Evolutionary conservation across 176 grass and related monocot genomes (phyloP), one percentile per base, ranked within the genome.

Genomic region (Typha latifolia): DNA sequence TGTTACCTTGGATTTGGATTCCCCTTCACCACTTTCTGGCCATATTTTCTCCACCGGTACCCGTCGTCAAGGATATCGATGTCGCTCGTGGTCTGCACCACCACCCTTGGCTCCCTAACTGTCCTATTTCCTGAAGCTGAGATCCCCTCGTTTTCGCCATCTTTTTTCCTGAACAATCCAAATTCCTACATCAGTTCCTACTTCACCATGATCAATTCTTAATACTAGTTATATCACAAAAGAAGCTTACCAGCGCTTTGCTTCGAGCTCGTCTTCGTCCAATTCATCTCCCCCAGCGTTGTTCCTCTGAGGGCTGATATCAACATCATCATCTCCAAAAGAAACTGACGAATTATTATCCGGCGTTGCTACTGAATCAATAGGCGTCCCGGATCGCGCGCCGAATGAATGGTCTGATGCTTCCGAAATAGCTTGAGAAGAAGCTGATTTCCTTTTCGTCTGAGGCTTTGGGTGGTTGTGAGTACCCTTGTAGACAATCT

Each of bases 1-100:
- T 15, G 70, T 81, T 47, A 81, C 81, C 81, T 83, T 69, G 81
- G 81, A 56, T 78, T 83, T 83, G 74, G 69, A 73, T 83, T 83
- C 62, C 74, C 81, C 62, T 83, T 83, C 13, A 83, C 81, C 12
- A 83, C 81, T 68, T 83, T 83, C 62, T 83, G 81, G 19, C 81
- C 81, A 19, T 83, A 83, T 69, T 83, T 83, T 63, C 81, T 83
- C 81, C 81, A 83, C 9, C 74, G 51, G 51, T 78, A 83, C 13
- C 81, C 81, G 2, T 83, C 81, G 52, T 72, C 74, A 12, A 83
- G 74, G 52, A 83, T 83, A 50, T 83, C 81, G 47, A 83, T 77
- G 3, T 83, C 81, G 47, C 81, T 83, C 14, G 72, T 72, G 27
- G 81, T 83, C 61, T 83, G 81, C 66, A 83, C 81, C 27, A 83